These are phyloP conservation scores for Rhinocladiella mackenziei DNA, from an alignment of 2,329 filamentous ascomycete genomes.

Conservation along the genomic window DNA sequence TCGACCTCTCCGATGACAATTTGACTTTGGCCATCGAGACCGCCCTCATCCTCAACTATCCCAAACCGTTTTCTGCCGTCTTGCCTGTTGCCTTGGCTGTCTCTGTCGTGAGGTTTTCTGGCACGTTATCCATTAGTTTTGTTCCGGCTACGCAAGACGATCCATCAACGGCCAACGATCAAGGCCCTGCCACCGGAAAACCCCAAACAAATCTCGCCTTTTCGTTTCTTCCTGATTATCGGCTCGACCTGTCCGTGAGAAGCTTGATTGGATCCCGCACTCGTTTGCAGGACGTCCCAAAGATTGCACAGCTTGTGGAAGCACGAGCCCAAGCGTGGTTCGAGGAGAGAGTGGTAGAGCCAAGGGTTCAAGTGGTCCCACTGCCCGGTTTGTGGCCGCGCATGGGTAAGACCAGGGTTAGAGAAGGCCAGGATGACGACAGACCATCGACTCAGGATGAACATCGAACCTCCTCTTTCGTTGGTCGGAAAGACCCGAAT, in stretches of 20 bases:
- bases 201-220: conserved; percentile 85
- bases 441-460: conserved; percentile 25
- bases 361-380: conserved; percentile 62
- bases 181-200: conserved; percentile 45
- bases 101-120: conserved; percentile 88
- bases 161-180: conserved; percentile 26
- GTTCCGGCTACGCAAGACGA: conserved; percentile 60
- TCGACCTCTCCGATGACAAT: conserved; percentile 85
- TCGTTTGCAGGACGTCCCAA: conserved; percentile 62
- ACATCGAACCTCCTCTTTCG: conserved; percentile 16
- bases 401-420: conserved; percentile 48
- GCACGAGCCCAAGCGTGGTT: conserved; percentile 63
- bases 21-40: conserved; percentile 94
- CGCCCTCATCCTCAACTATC: conserved; percentile 89
- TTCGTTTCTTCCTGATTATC: conserved; percentile 69
- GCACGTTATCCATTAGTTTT: conserved; percentile 88
- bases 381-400: conserved; percentile 60
- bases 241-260: conserved; percentile 61
- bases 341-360: conserved; percentile 63
- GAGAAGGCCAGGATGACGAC: conserved; percentile 37
- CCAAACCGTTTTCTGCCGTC: conserved; percentile 80
- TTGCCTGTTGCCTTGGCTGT: conserved; percentile 89
- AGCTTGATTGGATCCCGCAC: conserved; percentile 61
- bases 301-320: conserved; percentile 63
- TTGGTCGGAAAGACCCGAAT: conserved; percentile 13